These are phyloP conservation scores for Nissolia schottii DNA, from an alignment of 306 rosid species.

Conservation along the genomic window DNA sequence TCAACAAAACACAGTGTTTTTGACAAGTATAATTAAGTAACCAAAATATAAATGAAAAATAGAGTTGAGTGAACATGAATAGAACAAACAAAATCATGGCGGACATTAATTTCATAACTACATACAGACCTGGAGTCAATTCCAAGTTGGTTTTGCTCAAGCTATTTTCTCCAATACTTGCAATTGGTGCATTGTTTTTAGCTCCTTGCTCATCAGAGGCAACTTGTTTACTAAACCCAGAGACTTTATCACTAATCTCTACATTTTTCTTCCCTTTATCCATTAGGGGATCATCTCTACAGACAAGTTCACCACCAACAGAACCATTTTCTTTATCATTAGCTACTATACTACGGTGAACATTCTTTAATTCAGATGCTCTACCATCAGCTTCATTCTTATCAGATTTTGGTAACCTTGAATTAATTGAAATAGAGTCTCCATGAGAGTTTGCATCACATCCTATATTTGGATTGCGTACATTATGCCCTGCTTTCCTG, in stretches of 20 bases:
- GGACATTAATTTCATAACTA: background rate
- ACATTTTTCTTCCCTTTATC: slow-evolving; percentile 53
- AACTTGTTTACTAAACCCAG: slow-evolving; percentile 42
- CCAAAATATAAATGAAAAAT: background rate
- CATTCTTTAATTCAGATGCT: slow-evolving; percentile 43
- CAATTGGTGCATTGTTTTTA: slow-evolving; percentile 33
- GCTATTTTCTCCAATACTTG: slow-evolving; percentile 48
- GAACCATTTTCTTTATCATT: slow-evolving; percentile 61
- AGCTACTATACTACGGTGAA: slow-evolving; percentile 37
- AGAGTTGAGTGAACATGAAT: background rate
- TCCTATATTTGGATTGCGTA: slow-evolving; percentile 40
- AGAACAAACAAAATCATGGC: slow-evolving; percentile 6
- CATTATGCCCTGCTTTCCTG: slow-evolving; percentile 36
- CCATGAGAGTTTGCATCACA: slow-evolving; percentile 51
- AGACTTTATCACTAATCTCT: slow-evolving; percentile 44
- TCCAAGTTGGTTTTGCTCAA: slow-evolving; percentile 50
- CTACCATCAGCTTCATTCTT: slow-evolving; percentile 48
- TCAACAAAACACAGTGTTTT: slow-evolving; percentile 23
- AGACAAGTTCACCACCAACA: slow-evolving; percentile 32
- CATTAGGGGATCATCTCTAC: slow-evolving; percentile 42
- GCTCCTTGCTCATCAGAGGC: slow-evolving; percentile 45
- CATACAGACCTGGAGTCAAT: slow-evolving; percentile 56
- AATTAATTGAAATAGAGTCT: slow-evolving; percentile 38
- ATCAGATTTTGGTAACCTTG: slow-evolving; percentile 49
- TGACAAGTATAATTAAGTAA: slow-evolving; percentile 2